Conservation (phyloP, 2,329 filamentous ascomycete genomes). For the Aureobasidium sp. region DNA sequence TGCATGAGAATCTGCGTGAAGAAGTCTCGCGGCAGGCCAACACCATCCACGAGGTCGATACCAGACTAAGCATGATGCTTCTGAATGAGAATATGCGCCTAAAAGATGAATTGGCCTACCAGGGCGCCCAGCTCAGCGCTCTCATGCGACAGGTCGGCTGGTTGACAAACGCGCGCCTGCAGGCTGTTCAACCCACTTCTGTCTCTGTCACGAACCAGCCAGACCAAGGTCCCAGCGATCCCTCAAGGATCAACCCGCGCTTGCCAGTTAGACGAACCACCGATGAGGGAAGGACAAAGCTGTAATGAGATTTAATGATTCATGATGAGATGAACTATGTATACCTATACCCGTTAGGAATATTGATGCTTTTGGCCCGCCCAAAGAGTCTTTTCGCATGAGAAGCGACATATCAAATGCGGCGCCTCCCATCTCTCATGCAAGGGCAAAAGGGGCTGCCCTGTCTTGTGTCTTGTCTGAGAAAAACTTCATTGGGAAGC, state of each 20-base stretch:
- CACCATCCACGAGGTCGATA: conserved; percentile 51
- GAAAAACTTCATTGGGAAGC: background rate
- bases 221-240: conserved; percentile 12
- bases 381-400: background rate
- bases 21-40: conserved; percentile 48
- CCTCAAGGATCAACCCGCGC: conserved; percentile 16
- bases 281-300: conserved; percentile 29
- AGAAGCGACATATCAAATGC: background rate
- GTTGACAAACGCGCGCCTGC: conserved; percentile 50
- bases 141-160: conserved; percentile 55
- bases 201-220: conserved; percentile 4
- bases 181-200: conserved; percentile 25
- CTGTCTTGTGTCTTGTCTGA: background rate
- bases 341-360: conserved; percentile 1
- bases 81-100: conserved; percentile 54
- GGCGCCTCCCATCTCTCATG: background rate
- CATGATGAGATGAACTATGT: conserved; percentile 5
- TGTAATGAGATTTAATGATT: conserved; percentile 18
- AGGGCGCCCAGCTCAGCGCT: conserved; percentile 50
- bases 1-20: conserved; percentile 53
- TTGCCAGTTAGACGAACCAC: conserved; percentile 19
- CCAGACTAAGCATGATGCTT: conserved; percentile 52
- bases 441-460: background rate
- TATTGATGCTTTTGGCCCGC: background rate
- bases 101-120: conserved; percentile 54